phyloP scores from a whole-genome alignment of 83 land plant genomes.

The Isoetes engelmannii region DNA sequence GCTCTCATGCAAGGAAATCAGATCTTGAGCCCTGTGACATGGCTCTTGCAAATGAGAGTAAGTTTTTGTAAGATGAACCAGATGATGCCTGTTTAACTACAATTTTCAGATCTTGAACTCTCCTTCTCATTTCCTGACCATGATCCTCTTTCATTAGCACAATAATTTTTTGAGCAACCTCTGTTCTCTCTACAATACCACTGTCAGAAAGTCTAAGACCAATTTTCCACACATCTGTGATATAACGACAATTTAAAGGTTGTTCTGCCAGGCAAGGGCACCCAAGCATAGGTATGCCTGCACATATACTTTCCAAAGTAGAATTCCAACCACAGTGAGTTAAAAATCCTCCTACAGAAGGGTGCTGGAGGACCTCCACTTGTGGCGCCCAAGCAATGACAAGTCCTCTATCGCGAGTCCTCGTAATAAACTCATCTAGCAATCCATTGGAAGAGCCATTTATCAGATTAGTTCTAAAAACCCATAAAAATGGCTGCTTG shows the following conservation, averaged over 20 bases:
- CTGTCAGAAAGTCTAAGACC: conserved; percentile 10
- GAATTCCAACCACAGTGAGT: conserved; percentile 15
- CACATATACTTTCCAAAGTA: conserved; percentile 5
- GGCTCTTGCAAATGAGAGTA: too few relatives aligned
- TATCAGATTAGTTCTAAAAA: conserved; percentile 34
- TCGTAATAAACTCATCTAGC: conserved; percentile 24
- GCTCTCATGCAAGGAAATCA: too few relatives aligned
- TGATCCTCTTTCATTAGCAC: conserved; percentile 32
- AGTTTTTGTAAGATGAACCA: too few relatives aligned
- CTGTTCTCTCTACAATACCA: conserved; percentile 24
- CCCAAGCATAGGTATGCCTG: conserved; percentile 2
- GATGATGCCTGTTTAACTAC: too few relatives aligned
- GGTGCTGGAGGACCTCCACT: neutral
- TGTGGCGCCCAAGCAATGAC: conserved; percentile 8
- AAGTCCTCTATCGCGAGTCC: conserved; percentile 19
- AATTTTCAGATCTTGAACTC: conserved; percentile 21
- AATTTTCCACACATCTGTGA: too few relatives aligned
- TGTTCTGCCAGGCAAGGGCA: too few relatives aligned
- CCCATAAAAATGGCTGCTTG: conserved; percentile 5
- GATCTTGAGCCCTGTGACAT: too few relatives aligned
- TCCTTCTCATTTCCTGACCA: conserved; percentile 26
- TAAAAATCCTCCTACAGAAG: conserved; percentile 2
- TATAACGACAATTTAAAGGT: too few relatives aligned
- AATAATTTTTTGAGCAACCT: conserved; percentile 27
- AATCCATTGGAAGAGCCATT: conserved; percentile 9